Base-by-base conservation (phyloP, 2,329 filamentous ascomycete genomes). In the Calonectria honghensis region DNA sequence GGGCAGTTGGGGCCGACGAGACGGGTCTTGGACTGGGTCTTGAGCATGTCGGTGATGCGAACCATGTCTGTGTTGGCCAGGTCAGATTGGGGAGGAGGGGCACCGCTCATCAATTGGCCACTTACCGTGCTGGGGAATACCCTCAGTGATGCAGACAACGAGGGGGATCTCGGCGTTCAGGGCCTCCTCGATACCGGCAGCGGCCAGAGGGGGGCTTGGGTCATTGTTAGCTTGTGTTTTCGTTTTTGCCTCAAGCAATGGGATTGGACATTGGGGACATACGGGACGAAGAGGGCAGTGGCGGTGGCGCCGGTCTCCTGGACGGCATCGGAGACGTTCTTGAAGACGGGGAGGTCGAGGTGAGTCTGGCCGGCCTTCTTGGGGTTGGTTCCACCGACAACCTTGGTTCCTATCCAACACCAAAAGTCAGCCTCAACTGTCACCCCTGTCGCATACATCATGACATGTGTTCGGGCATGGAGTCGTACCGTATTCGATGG, bases 1-100 rank as follows among this genome's bases (percentile, higher is more conserved):
- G 97, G 97, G 91, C 97, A 99, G 91, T 98, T 99, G 84, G 96
- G 96, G 81, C 96, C 96, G 77, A 98, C 96, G 83, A 99, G 92
- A 85, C 97, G 94, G 80, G 96, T 98, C 92, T 98, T 98, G 90
- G 89, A 93, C 90, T 99, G 97, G 71, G 96, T 95, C 92, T 98
- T 98, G 85, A 99, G 92, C 87, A 98, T 98, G 86, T 96, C 93
- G 86, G 97, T 98, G 87, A 98, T 98, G 89, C 96, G 96, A 82
- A 98, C 96, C 97, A 99, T 99, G 89, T 99, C 95, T 97, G 79
- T 18, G 76, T 61, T 61, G 74, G 68, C 61, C 54, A 68, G 37
- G 74, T 73, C 73, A 78, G 72, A 41, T 74, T 54, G 67, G 76
- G 48, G 69, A 41, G n/a, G 69, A 41, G n/a, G 37, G 37, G 35